Evolutionary conservation across 805 yeast genomes (phyloP).

Genomic region (Blastobotrys robertii): DNA sequence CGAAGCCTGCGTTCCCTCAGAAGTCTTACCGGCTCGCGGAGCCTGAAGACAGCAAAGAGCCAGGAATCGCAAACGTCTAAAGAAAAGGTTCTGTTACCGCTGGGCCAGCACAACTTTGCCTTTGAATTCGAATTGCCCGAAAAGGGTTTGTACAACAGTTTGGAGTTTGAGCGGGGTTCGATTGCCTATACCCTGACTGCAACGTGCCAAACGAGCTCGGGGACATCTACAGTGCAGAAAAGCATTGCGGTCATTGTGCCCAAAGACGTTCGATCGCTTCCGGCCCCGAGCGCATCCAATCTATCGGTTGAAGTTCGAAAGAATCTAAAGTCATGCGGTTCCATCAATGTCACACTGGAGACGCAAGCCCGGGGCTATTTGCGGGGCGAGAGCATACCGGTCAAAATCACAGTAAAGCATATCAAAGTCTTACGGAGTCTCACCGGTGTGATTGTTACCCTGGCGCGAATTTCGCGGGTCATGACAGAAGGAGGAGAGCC

Average conservation of each 20-base stretch:
- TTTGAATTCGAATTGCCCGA: conserved; percentile 75
- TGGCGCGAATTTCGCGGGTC: conserved; percentile 70
- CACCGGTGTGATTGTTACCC: conserved; percentile 66
- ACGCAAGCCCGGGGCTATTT: conserved; percentile 59
- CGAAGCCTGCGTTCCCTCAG: too few relatives aligned
- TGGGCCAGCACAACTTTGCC: conserved; percentile 82
- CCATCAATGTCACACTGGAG: conserved; percentile 33
- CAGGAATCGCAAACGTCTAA: neutral
- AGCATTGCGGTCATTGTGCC: conserved; percentile 58
- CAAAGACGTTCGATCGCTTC: conserved; percentile 57
- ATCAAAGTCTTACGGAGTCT: conserved; percentile 59
- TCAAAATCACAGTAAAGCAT: conserved; percentile 58
- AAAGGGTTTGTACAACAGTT: conserved; percentile 59
- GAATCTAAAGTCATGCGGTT: conserved; percentile 31
- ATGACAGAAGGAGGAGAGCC: conserved; percentile 47
- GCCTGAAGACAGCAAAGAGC: too few relatives aligned
- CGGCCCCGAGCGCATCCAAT: conserved; percentile 56
- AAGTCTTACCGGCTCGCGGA: too few relatives aligned
- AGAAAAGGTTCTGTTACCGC: conserved; percentile 7
- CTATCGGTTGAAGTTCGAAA: conserved; percentile 48
- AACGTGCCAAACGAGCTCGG: conserved; percentile 11
- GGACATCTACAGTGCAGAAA: conserved; percentile 38
- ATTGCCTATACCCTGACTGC: conserved; percentile 57
- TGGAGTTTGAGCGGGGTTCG: conserved; percentile 80
- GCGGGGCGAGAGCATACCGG: conserved; percentile 71